Evolutionary conservation across 2,329 filamentous ascomycete genomes (phyloP).

Genomic region (Periconia macrospinosa): DNA sequence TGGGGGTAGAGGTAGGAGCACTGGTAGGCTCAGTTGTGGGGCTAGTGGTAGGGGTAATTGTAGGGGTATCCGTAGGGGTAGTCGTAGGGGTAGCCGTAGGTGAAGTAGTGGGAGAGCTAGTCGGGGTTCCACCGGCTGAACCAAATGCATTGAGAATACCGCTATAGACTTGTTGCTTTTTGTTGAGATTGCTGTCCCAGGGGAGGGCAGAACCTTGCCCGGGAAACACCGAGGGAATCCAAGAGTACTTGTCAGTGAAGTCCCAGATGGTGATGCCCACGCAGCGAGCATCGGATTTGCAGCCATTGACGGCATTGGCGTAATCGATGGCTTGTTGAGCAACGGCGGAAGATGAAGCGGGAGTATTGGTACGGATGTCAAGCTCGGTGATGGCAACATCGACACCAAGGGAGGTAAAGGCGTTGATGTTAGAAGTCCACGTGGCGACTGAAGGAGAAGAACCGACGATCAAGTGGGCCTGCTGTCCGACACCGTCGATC

Average conservation of each 20-base stretch:
- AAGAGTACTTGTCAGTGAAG: slow-evolving; percentile 50
- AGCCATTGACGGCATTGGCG: slow-evolving; percentile 54
- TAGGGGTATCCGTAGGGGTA: neutral
- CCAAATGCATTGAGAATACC: slow-evolving; percentile 23
- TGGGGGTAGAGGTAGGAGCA: neutral
- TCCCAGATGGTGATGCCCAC: slow-evolving; percentile 64
- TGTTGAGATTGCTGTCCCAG: slow-evolving; percentile 50
- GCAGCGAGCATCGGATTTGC: slow-evolving; percentile 58
- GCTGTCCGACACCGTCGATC: slow-evolving; percentile 51
- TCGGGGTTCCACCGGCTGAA: slow-evolving; percentile 1
- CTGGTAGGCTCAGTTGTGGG: neutral
- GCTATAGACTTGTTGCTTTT: slow-evolving; percentile 41
- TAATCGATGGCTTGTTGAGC: slow-evolving; percentile 55
- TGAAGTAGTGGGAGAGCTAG: neutral
- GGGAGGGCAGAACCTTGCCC: slow-evolving; percentile 48
- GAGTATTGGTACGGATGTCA: slow-evolving; percentile 54
- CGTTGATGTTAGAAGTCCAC: slow-evolving; percentile 52
- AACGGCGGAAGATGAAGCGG: slow-evolving; percentile 24
- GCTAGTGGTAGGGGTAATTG: neutral
- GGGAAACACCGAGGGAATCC: slow-evolving; percentile 48
- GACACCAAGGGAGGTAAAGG: slow-evolving; percentile 54
- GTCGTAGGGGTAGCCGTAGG: neutral
- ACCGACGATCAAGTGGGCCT: slow-evolving; percentile 56
- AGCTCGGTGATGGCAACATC: slow-evolving; percentile 67
- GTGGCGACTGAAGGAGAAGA: slow-evolving; percentile 32